A percentile compares a stretch with the other conserved stretches of the same genome.
These are phyloP conservation scores for Paralagenidium karlingii DNA, from an alignment of 352 stramenopile species.

Conservation along the genomic window DNA sequence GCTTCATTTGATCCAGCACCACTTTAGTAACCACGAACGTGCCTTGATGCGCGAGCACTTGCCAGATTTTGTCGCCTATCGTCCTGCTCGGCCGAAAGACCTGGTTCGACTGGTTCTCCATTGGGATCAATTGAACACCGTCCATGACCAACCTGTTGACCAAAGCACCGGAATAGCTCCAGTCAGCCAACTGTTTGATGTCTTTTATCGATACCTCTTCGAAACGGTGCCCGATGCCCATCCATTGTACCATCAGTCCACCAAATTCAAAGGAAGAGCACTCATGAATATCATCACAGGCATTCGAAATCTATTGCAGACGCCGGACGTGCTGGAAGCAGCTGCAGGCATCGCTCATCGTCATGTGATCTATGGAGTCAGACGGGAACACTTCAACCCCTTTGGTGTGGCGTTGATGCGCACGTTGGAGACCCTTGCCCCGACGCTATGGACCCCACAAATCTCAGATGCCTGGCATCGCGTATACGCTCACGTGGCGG, in stretches of 20 bases:
- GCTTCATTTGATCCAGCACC: too few relatives aligned
- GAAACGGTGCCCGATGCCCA: constrained; percentile 43
- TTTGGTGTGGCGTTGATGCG: constrained; percentile 14
- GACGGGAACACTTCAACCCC: constrained; percentile 19
- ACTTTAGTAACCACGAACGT: too few relatives aligned
- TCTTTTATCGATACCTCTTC: constrained; percentile 60
- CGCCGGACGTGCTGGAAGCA: too few relatives aligned
- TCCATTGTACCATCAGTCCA: constrained; percentile 39
- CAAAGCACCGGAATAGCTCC: too few relatives aligned
- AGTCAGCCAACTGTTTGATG: constrained; percentile 40
- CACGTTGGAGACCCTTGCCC: constrained; percentile 14
- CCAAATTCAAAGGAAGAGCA: constrained; percentile 43
- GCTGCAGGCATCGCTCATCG: constrained; percentile 13
- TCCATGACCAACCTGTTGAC: too few relatives aligned
- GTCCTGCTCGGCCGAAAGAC: constrained; percentile 12
- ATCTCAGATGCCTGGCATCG: constrained; percentile 9
- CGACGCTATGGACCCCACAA: constrained; percentile 14
- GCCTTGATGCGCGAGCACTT: constrained; percentile 12
- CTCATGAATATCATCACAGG: constrained; percentile 49
- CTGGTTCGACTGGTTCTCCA: constrained; percentile 9
- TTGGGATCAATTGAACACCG: constrained; percentile 16
- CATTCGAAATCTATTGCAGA: constrained; percentile 46
- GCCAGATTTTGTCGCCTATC: constrained; percentile 11
- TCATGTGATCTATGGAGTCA: constrained; percentile 25
- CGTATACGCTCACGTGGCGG: constrained; percentile 15